Conservation (phyloP, 2,329 filamentous ascomycete species). For the Aureobasidium pullulans region DNA sequence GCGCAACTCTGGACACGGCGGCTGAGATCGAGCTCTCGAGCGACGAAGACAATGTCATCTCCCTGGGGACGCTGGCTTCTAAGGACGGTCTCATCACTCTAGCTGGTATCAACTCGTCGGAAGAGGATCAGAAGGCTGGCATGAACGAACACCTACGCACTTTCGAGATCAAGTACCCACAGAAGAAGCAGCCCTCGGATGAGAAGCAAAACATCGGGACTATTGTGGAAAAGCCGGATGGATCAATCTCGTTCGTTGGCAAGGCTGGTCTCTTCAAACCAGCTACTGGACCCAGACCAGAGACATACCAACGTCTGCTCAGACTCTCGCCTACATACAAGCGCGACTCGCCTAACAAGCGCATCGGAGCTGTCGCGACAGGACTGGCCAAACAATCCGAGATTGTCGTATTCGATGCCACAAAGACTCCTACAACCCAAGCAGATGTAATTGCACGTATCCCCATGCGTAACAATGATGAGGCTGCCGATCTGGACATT, state of each 20-base stretch:
- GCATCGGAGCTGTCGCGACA: constrained; percentile 72
- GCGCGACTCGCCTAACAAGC: constrained; percentile 43
- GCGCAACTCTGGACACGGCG: constrained; percentile 54
- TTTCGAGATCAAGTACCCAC: constrained; percentile 56
- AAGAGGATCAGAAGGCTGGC: constrained; percentile 62
- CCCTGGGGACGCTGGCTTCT: constrained; percentile 61
- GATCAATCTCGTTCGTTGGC: constrained; percentile 39
- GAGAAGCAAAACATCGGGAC: constrained; percentile 28
- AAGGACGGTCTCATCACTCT: constrained; percentile 49
- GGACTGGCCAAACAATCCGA: constrained; percentile 66
- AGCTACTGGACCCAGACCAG: constrained; percentile 38
- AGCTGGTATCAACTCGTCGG: constrained; percentile 78
- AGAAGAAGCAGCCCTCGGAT: constrained; percentile 35
- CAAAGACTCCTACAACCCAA: constrained; percentile 43
- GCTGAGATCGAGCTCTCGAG: constrained; percentile 71
- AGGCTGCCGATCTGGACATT: constrained; percentile 65
- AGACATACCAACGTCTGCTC: constrained; percentile 54
- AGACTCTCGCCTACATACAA: constrained; percentile 50
- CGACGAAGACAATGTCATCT: constrained; percentile 84
- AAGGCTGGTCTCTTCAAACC: constrained; percentile 46
- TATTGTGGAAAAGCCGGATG: constrained; percentile 24
- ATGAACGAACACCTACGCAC: constrained; percentile 80
- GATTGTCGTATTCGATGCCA: constrained; percentile 71
- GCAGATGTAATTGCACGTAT: constrained; percentile 50
- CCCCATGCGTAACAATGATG: constrained; percentile 41